These are phyloP conservation scores for Claviceps paspali DNA, from an alignment of 2,329 filamentous ascomycete species.

Conservation along the genomic window DNA sequence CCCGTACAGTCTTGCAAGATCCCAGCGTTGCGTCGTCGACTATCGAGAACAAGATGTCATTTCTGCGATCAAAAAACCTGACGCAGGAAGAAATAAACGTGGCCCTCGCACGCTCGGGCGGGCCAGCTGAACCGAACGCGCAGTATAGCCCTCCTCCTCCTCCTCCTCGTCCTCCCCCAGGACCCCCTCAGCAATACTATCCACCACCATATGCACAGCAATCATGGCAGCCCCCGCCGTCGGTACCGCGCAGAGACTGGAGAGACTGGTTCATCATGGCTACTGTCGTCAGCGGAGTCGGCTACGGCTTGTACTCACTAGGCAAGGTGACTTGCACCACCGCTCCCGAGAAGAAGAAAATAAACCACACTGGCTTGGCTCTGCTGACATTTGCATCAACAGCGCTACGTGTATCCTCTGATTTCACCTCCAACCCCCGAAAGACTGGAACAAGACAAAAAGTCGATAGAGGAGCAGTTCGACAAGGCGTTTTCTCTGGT, in stretches of 20 bases:
- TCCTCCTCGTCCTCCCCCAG: constrained; percentile 20
- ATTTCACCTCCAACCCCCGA: constrained; percentile 89
- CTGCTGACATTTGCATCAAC: constrained; percentile 1
- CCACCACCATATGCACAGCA: constrained; percentile 35
- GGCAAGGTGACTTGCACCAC: constrained; percentile 50
- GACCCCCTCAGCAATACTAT: constrained; percentile 28
- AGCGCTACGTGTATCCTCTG: constrained; percentile 83
- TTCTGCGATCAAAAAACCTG: constrained; percentile 90
- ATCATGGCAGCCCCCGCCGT: constrained; percentile 42
- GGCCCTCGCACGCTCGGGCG: constrained; percentile 58
- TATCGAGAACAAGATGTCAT: constrained; percentile 84
- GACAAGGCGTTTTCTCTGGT: constrained; percentile 81
- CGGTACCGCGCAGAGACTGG: constrained; percentile 75
- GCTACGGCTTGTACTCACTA: constrained; percentile 77
- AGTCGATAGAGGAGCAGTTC: constrained; percentile 83
- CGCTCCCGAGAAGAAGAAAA: too few species aligned
- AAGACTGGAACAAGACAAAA: constrained; percentile 87
- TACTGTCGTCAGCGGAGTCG: constrained; percentile 76
- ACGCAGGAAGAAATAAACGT: constrained; percentile 89
- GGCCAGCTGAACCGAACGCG: constrained; percentile 26
- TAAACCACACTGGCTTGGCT: too few species aligned
- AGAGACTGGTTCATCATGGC: constrained; percentile 99
- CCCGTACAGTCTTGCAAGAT: constrained; percentile 66
- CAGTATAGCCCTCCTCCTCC: constrained; percentile 25
- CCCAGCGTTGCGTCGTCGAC: constrained; percentile 79